These are phyloP conservation scores for Hanseniaspora occidentalis DNA, from an alignment of 805 yeast genomes.

Conservation along the genomic window DNA sequence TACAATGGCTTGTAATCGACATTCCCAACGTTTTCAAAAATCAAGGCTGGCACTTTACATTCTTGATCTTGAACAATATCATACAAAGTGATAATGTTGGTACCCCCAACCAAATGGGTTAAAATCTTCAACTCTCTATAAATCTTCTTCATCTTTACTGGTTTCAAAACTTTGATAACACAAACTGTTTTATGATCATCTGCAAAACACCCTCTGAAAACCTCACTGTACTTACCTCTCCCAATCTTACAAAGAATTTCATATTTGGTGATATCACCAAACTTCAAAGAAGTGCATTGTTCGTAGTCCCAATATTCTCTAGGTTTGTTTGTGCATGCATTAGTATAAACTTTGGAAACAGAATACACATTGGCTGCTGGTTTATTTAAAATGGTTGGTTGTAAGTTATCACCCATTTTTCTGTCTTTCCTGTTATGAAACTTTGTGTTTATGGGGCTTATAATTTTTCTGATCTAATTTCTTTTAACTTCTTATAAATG, in stretches of 20 bases:
- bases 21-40: conserved; percentile 76
- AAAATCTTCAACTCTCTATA: conserved; percentile 81
- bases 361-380: conserved; percentile 32
- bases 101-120: conserved; percentile 75
- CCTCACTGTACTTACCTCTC: conserved; percentile 89
- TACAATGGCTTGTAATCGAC: conserved; percentile 78
- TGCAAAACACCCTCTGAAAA: conserved; percentile 51
- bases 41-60: conserved; percentile 76
- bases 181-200: conserved; percentile 29
- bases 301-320: conserved; percentile 84
- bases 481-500: too few species aligned
- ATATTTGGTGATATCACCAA: conserved; percentile 80
- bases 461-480: too few species aligned
- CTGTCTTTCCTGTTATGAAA: not conserved
- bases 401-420: conserved; percentile 10
- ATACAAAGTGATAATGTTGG: conserved; percentile 59
- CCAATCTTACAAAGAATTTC: conserved; percentile 80
- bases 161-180: conserved; percentile 85
- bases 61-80: conserved; percentile 84
- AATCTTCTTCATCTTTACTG: conserved; percentile 86
- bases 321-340: conserved; percentile 66
- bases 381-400: conserved; percentile 23
- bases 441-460: too few species aligned
- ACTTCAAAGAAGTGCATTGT: conserved; percentile 46
- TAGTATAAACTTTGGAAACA: conserved; percentile 67